phyloP scores from a whole-genome alignment of 257 asterid genomes.

The Solanum acaule region DNA sequence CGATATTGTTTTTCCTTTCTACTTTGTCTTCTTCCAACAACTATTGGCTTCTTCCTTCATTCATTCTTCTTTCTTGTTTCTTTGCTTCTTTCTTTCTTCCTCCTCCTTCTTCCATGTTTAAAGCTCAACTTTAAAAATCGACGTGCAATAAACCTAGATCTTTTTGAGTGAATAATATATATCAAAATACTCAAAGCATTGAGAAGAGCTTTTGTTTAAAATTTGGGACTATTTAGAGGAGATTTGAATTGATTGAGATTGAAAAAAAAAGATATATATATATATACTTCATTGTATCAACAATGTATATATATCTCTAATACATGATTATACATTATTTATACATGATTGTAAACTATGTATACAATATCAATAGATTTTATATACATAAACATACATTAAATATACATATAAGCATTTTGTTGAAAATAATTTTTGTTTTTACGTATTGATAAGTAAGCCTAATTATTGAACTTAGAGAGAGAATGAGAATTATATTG shows the following conservation, averaged over 20 bases:
- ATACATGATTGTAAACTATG: background rate
- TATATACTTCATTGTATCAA: background rate
- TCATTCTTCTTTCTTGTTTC: background rate
- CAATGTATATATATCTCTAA: background rate
- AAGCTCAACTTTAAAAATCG: background rate
- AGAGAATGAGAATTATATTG: background rate
- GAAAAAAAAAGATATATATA: too few species aligned
- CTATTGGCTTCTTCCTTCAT: background rate
- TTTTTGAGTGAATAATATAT: background rate
- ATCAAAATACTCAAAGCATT: background rate
- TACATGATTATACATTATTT: background rate
- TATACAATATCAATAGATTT: background rate
- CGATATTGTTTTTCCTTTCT: background rate
- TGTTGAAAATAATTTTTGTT: background rate
- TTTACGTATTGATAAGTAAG: background rate
- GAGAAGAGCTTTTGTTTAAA: background rate
- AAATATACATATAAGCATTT: background rate
- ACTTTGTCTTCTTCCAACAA: background rate
- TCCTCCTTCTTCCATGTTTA: background rate
- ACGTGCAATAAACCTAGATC: background rate
- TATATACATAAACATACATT: background rate
- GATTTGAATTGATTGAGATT: background rate
- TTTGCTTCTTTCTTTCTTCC: background rate
- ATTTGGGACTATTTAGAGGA: background rate
- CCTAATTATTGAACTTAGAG: background rate